Conservation (phyloP, 257 asterid species). For the Solanum boliviense region DNA sequence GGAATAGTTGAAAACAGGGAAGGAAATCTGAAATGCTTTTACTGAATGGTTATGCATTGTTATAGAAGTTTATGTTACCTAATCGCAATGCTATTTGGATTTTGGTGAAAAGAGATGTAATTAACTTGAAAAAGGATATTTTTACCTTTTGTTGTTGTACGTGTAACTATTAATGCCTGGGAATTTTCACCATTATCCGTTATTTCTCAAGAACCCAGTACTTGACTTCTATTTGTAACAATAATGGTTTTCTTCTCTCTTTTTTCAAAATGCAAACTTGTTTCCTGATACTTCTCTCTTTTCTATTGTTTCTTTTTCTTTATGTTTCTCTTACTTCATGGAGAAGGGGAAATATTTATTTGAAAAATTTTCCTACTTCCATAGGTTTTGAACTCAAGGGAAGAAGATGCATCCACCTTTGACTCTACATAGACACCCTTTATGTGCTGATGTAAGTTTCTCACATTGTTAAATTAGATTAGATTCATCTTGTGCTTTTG, state of each 20-base stretch:
- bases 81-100: neutral
- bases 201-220: neutral
- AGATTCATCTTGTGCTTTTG: neutral
- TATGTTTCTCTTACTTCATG: neutral
- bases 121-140: neutral
- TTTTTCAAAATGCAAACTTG: neutral
- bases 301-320: neutral
- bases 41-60: neutral
- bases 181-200: neutral
- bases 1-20: neutral
- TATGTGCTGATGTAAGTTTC: slow-evolving; percentile 66
- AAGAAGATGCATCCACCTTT: slow-evolving; percentile 65
- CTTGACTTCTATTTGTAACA: neutral
- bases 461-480: neutral
- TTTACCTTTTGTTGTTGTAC: neutral
- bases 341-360: neutral
- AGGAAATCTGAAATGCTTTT: neutral
- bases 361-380: neutral
- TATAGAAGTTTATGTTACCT: neutral
- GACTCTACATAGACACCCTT: slow-evolving; percentile 65
- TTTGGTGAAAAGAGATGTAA: neutral
- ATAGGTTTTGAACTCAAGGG: neutral
- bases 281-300: neutral
- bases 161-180: neutral
- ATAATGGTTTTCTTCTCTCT: neutral